Evolutionary conservation across 116 monocot species (phyloP), one percentile per base, ranked within the genome.

Genomic region (Dioscorea cayenensis): DNA sequence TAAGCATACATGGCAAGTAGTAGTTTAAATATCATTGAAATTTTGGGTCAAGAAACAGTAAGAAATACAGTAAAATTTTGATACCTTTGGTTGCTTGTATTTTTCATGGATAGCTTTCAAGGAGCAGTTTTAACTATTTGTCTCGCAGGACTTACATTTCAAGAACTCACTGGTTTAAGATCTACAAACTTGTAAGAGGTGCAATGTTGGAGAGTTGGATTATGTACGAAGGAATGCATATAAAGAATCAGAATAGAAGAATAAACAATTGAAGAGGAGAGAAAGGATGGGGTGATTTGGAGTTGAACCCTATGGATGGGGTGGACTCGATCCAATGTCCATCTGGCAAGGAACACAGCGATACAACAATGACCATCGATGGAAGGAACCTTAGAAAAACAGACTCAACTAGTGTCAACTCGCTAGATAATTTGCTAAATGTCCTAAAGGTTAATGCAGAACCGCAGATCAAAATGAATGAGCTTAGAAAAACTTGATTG

Each of bases 401-500:
- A 66, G 86, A 92, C 3, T 89, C 86, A 14, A 89, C 63, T 64
- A 92, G 64, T 21, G 92, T 89, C 65, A 92, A 70, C 67, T 92
- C 92, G 86, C 89, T 25, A 92, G 76, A 77, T 92, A 95, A 69
- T 95, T 95, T 7, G 93, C 79, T 67, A 97, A 68, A 71, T 86
- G 84, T 13, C 81, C 84, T 73, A n/a, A 97, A 77, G 28, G 74
- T 17, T 22, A 76, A 55, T 36, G 77, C 72, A 70, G 74, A 67
- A 63, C 81, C 97, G 84, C 49, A 84, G 35, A 8, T 28, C 50
- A 63, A 35, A 48, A 52, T 4, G 74, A 14, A 27, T 20, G 64
- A 37, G 49, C 12, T 43, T 27, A 51, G 21, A 60, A 38, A 49
- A 32, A 32, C 32, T 32, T 32, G 14, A 6, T 55, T n/a, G n/a